Evolutionary conservation across 169 alveolate species (phyloP).

Genomic region (Babesia gibsoni): DNA sequence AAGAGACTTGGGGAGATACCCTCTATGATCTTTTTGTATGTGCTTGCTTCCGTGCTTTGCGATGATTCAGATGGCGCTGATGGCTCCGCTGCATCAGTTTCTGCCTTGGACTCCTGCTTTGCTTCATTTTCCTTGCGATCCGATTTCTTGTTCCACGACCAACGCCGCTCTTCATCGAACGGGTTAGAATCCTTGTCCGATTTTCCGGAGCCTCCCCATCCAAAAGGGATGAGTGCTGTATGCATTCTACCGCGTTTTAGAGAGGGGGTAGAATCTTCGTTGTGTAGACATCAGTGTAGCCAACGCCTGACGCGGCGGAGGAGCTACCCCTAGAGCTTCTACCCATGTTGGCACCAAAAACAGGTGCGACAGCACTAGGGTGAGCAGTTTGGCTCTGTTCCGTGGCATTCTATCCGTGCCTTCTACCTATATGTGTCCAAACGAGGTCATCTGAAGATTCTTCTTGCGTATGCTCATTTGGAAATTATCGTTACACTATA

Average conservation of each 20-base stretch:
- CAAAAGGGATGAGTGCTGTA: conserved; percentile 55
- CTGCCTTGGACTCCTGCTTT: not conserved
- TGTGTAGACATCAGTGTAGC: not conserved
- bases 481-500: not conserved
- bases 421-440: not conserved
- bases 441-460: not conserved
- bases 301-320: not conserved
- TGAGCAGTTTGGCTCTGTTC: not conserved
- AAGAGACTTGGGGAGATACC: conserved; percentile 49
- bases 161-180: conserved; percentile 2
- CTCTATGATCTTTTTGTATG: conserved; percentile 42
- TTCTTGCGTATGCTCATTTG: not conserved
- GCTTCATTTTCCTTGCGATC: not conserved
- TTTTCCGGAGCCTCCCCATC: conserved; percentile 18
- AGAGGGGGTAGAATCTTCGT: not conserved
- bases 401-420: conserved; percentile 23
- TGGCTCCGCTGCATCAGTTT: not conserved
- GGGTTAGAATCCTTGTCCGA: conserved; percentile 2
- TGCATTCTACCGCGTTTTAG: not conserved
- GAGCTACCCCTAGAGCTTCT: not conserved
- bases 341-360: not conserved
- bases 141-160: conserved; percentile 40
- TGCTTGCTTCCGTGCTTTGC: not conserved
- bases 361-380: not conserved
- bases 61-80: not conserved